Evolutionary conservation across 768 basidiomycete species (phyloP).

Genomic region (Boletus subcaerulescens): DNA sequence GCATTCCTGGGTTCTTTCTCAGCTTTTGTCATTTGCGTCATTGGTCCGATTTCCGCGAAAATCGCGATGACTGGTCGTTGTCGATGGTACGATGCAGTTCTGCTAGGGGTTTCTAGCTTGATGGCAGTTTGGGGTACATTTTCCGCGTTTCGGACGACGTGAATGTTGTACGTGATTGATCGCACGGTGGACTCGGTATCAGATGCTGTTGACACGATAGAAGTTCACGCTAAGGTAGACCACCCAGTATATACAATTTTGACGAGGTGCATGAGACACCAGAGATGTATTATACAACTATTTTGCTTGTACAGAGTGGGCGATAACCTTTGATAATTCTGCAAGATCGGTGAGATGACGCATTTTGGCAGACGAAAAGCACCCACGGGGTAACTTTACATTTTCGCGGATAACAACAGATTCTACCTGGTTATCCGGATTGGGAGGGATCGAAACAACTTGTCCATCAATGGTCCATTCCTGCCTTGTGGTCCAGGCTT

Average conservation of each 20-base stretch:
- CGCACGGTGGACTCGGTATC: not conserved
- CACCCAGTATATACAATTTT: slow-evolving; percentile 1
- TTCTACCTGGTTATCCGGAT: slow-evolving; percentile 86
- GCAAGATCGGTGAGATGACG: not conserved
- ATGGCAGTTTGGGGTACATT: slow-evolving; percentile 82
- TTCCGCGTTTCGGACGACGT: slow-evolving; percentile 52
- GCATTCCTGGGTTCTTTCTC: slow-evolving; percentile 91
- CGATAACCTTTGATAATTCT: slow-evolving; percentile 77
- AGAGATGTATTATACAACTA: slow-evolving; percentile 14
- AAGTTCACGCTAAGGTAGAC: not conserved
- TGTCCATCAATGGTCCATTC: slow-evolving; percentile 66
- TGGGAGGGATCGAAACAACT: slow-evolving; percentile 69
- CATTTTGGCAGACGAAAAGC: not conserved
- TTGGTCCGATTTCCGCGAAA: slow-evolving; percentile 75
- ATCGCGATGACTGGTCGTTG: slow-evolving; percentile 52
- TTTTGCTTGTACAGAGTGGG: slow-evolving; percentile 62
- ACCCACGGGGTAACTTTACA: slow-evolving; percentile 78
- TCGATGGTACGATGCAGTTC: slow-evolving; percentile 47
- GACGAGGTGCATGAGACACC: slow-evolving; percentile 4
- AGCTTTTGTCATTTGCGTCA: slow-evolving; percentile 71
- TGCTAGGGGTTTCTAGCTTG: slow-evolving; percentile 49
- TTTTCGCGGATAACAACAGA: slow-evolving; percentile 82
- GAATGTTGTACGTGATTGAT: slow-evolving; percentile 2
- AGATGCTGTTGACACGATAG: not conserved
- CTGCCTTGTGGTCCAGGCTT: slow-evolving; percentile 56